Evolutionary conservation across 768 basidiomycete species (phyloP).

Genomic region (Boletus sp.): DNA sequence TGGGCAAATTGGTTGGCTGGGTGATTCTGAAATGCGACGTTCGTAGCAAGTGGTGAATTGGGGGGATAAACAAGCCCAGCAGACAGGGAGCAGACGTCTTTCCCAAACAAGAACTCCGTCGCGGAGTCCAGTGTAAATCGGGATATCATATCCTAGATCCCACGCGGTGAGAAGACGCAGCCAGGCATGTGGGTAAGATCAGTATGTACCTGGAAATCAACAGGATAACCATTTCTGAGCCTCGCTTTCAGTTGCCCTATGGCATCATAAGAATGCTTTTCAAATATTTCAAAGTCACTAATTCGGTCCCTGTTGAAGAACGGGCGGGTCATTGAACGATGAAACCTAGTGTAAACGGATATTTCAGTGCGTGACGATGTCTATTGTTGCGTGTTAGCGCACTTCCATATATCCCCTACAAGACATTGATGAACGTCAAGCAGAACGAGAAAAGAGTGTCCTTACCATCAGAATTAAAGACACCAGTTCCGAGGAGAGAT

Average conservation of each 20-base stretch:
- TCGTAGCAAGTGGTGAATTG: constrained; percentile 11
- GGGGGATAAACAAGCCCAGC: constrained; percentile 48
- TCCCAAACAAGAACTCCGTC: constrained; percentile 54
- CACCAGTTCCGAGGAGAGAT: constrained; percentile 48
- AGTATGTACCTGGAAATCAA: constrained; percentile 59
- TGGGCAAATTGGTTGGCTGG: constrained; percentile 42
- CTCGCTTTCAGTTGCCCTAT: constrained; percentile 43
- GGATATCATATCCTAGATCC: constrained; percentile 44
- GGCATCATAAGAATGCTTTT: constrained; percentile 46
- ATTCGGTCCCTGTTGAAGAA: constrained; percentile 57
- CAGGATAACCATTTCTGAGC: constrained; percentile 43
- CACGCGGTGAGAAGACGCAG: neutral
- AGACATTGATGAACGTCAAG: neutral
- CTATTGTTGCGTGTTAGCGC: neutral
- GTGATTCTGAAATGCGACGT: constrained; percentile 22
- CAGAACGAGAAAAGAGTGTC: neutral
- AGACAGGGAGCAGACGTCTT: constrained; percentile 44
- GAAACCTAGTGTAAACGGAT: constrained; percentile 39
- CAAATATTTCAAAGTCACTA: constrained; percentile 53
- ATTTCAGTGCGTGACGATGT: neutral
- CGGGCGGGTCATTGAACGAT: constrained; percentile 57
- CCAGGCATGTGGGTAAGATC: neutral
- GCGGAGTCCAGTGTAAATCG: constrained; percentile 61
- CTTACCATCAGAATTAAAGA: constrained; percentile 57
- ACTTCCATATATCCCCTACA: constrained; percentile 59